Conservation (phyloP, 2,329 filamentous ascomycete species). For the Pseudogymnoascus sp. region DNA sequence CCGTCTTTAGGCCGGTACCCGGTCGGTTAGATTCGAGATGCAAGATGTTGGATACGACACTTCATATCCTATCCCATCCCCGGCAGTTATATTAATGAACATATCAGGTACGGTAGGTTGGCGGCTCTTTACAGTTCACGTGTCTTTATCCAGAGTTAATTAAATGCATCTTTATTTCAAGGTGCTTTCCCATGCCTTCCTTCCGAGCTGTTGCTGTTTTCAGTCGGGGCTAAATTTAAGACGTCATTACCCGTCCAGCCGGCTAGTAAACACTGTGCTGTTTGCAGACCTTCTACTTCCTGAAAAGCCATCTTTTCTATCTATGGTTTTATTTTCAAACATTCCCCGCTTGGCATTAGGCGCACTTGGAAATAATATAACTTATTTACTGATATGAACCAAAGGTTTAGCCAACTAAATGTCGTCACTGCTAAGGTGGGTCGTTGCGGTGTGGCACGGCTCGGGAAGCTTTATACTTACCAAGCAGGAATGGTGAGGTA, state of each 20-base stretch:
- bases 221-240: not conserved
- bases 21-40: not conserved
- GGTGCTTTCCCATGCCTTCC: not conserved
- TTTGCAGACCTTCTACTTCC: not conserved
- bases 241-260: not conserved
- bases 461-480: not conserved
- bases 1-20: not conserved
- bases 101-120: not conserved
- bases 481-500: not conserved
- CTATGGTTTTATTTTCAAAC: not conserved
- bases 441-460: not conserved
- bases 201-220: not conserved
- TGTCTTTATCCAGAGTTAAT: not conserved
- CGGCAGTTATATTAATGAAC: not conserved
- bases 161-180: not conserved
- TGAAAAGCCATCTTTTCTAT: not conserved
- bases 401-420: not conserved
- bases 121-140: not conserved
- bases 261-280: not conserved
- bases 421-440: constrained; percentile 5
- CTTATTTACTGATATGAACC: not conserved
- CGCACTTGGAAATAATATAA: not conserved
- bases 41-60: not conserved
- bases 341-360: not conserved
- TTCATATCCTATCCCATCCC: not conserved